A percentile compares a stretch with the other conserved stretches of the same genome.
Evolutionary conservation across 75 land plant genomes (phyloP).

Genomic region (Sequoia sempervirens): DNA sequence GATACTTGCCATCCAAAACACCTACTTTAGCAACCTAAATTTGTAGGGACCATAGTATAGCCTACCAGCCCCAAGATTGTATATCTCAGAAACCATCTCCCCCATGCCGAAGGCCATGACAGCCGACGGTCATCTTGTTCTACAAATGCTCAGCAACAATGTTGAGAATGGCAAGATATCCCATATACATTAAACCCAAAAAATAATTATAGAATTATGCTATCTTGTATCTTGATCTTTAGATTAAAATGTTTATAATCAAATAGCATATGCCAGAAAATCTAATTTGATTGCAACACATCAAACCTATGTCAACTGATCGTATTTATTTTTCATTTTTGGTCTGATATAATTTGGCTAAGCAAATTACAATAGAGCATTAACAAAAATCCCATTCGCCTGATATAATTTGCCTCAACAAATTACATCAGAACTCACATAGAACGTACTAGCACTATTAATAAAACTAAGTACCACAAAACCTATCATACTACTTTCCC

Average conservation of each 20-base stretch:
- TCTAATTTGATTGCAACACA: neutral
- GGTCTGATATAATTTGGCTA: neutral
- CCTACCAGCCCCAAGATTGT: neutral
- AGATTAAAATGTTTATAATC: neutral
- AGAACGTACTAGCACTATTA: neutral
- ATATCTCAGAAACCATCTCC: neutral
- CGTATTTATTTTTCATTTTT: neutral
- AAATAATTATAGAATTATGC: neutral
- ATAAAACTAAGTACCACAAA: neutral
- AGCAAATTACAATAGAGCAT: neutral
- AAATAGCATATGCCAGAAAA: neutral
- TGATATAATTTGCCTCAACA: neutral
- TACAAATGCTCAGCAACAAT: neutral
- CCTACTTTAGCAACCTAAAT: neutral
- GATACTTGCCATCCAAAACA: slow-evolving; percentile 14
- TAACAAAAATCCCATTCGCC: neutral
- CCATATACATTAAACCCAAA: slow-evolving; percentile 3
- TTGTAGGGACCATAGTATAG: neutral
- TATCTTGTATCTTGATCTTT: neutral
- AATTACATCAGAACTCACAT: neutral
- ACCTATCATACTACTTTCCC: neutral
- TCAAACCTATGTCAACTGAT: neutral
- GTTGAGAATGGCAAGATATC: slow-evolving; percentile 7
- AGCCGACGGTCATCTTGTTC: neutral
- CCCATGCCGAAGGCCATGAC: neutral